Percentiles rank a stretch among this genome's conserved stretches.
phyloP scores from a whole-genome alignment of 2,329 filamentous ascomycete species.

The Fusarium coffeatum region DNA sequence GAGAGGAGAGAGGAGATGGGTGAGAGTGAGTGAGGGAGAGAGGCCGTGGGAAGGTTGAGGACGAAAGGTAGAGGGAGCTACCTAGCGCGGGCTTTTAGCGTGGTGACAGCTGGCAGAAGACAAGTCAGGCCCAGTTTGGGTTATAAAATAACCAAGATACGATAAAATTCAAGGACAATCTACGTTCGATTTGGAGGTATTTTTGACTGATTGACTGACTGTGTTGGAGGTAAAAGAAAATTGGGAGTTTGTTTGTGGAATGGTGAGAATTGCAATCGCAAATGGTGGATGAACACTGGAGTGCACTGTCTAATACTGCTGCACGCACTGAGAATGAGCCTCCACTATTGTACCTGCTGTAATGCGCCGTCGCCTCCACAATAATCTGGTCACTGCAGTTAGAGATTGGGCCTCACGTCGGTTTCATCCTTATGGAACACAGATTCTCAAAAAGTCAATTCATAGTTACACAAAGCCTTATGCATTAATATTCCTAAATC shows the following conservation, averaged over 20 bases:
- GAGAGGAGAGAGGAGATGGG: slow-evolving; percentile 2
- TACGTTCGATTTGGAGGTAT: background rate
- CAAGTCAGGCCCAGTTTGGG: slow-evolving; percentile 6
- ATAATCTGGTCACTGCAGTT: slow-evolving; percentile 13
- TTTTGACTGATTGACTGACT: background rate
- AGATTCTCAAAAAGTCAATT: slow-evolving; percentile 1
- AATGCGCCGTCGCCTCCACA: slow-evolving; percentile 16
- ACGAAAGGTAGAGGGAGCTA: slow-evolving; percentile 17
- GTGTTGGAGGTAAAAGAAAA: slow-evolving; percentile 1
- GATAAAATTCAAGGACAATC: background rate
- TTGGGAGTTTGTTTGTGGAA: slow-evolving; percentile 5
- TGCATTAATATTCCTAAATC: background rate
- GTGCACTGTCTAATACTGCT: slow-evolving; percentile 19
- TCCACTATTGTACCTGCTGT: slow-evolving; percentile 7
- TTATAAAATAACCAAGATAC: background rate
- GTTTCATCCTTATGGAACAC: slow-evolving; percentile 13
- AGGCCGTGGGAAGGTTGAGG: slow-evolving; percentile 7
- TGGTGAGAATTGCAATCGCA: slow-evolving; percentile 7
- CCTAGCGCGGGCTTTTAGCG: slow-evolving; percentile 28
- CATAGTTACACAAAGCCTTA: slow-evolving; percentile 7
- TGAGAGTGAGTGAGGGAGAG: background rate
- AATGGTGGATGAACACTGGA: slow-evolving; percentile 1
- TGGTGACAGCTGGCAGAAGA: slow-evolving; percentile 34
- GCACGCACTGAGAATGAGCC: slow-evolving; percentile 16
- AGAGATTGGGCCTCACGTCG: slow-evolving; percentile 20